Conservation (phyloP, 148 eudicot genomes). For the Rhododendron mucronatum region DNA sequence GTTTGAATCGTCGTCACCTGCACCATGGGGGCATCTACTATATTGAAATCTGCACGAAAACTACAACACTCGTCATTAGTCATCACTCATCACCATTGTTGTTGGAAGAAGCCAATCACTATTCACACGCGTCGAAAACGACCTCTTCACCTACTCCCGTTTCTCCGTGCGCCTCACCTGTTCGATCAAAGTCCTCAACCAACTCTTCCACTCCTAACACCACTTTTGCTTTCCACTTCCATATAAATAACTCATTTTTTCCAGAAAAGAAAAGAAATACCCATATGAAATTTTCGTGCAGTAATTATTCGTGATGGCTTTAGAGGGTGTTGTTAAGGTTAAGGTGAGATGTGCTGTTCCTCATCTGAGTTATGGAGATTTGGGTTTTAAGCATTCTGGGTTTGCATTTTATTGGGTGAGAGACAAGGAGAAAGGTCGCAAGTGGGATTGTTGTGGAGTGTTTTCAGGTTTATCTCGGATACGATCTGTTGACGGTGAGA, state of each 20-base stretch:
- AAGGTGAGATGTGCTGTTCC: slow-evolving; percentile 31
- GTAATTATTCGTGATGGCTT: slow-evolving; percentile 23
- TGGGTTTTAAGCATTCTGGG: slow-evolving; percentile 21
- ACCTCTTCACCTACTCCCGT: background rate
- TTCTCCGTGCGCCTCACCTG: background rate
- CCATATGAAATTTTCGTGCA: background rate
- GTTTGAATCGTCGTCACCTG: background rate
- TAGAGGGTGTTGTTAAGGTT: slow-evolving; percentile 31
- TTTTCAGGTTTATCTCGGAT: slow-evolving; percentile 20
- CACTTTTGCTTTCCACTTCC: background rate
- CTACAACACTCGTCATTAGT: background rate
- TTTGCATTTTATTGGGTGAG: slow-evolving; percentile 8
- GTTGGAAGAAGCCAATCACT: background rate
- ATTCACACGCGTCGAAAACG: background rate
- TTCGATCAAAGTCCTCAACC: slow-evolving; percentile 6
- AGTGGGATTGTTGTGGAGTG: slow-evolving; percentile 29
- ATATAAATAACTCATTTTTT: background rate
- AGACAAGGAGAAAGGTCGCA: slow-evolving; percentile 23
- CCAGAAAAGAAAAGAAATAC: too few relatives aligned
- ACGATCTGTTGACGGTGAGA: slow-evolving; percentile 42
- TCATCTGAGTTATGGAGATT: slow-evolving; percentile 16
- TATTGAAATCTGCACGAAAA: background rate
- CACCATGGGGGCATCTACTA: background rate
- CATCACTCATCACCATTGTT: background rate
- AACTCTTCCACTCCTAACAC: slow-evolving; percentile 2